Percentiles rank a stretch among this genome's conserved stretches.
phyloP scores from a whole-genome alignment of 2,329 filamentous ascomycete species.

The Gaeumannomyces sp. region DNA sequence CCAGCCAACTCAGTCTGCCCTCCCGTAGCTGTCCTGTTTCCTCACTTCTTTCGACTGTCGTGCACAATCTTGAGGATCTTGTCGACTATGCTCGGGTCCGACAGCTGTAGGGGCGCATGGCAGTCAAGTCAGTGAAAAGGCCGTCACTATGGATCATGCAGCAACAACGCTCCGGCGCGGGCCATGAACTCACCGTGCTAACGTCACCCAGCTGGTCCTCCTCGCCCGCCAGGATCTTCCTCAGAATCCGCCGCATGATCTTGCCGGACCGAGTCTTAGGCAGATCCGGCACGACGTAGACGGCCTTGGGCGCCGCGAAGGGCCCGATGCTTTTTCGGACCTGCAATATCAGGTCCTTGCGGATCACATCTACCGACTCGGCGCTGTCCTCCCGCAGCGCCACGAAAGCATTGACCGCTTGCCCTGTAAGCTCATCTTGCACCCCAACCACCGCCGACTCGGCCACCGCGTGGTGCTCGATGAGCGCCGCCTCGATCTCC shows the following conservation, averaged over 20 bases:
- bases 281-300: conserved; percentile 86
- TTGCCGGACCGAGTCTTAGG: conserved; percentile 97
- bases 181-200: conserved; percentile 63
- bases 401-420: conserved; percentile 96
- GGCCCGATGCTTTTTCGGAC: conserved; percentile 96
- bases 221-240: conserved; percentile 95
- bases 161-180: background rate
- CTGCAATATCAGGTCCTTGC: conserved; percentile 90
- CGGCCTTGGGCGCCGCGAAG: conserved; percentile 91
- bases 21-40: background rate
- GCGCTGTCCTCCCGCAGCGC: conserved; percentile 82
- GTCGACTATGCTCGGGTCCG: conserved; percentile 81
- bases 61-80: conserved; percentile 84
- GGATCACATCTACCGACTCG: conserved; percentile 69
- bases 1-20: background rate
- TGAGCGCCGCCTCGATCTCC: conserved; percentile 93
- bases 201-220: conserved; percentile 95
- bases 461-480: conserved; percentile 84
- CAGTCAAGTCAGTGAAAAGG: conserved; percentile 10
- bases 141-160: background rate
- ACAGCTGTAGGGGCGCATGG: conserved; percentile 51
- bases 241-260: conserved; percentile 96
- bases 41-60: conserved; percentile 46
- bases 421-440: conserved; percentile 86
- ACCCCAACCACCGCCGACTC: conserved; percentile 96